These are phyloP conservation scores for Globisporangium mamillatum DNA, from an alignment of 352 stramenopile genomes.

Conservation along the genomic window DNA sequence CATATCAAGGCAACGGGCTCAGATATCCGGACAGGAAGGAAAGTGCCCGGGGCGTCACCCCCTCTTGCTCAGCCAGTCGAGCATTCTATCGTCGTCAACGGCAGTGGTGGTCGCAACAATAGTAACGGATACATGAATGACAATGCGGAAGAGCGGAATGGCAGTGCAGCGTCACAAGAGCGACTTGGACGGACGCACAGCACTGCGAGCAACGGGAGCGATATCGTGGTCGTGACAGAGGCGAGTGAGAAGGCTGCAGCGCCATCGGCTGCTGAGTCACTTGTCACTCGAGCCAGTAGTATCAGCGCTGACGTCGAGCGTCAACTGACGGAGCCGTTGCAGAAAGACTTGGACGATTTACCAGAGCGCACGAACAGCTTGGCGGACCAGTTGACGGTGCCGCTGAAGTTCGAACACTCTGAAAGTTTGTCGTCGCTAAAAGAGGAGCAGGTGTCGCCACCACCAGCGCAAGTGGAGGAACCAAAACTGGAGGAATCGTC, in stretches of 20 bases:
- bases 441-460: conserved; percentile 1
- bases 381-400: conserved; percentile 26
- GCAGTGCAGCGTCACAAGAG: conserved; percentile 9
- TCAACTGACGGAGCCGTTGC: background rate
- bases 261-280: background rate
- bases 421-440: conserved; percentile 6
- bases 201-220: conserved; percentile 26
- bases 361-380: conserved; percentile 38
- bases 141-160: conserved; percentile 8
- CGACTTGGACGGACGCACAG: conserved; percentile 21
- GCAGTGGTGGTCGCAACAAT: background rate
- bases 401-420: conserved; percentile 49
- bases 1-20: conserved; percentile 65
- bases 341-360: conserved; percentile 51
- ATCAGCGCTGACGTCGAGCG: background rate
- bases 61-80: conserved; percentile 15
- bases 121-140: background rate
- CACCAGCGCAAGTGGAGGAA: background rate
- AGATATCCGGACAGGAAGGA: conserved; percentile 73
- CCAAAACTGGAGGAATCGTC: background rate
- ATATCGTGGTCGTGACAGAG: conserved; percentile 26
- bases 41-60: conserved; percentile 15
- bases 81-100: conserved; percentile 18
- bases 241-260: background rate
- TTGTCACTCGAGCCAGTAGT: background rate